Evolutionary conservation across 2,329 filamentous ascomycete species (phyloP), one percentile per base, ranked within the genome.

Genomic region (Elsinoe arachidis): DNA sequence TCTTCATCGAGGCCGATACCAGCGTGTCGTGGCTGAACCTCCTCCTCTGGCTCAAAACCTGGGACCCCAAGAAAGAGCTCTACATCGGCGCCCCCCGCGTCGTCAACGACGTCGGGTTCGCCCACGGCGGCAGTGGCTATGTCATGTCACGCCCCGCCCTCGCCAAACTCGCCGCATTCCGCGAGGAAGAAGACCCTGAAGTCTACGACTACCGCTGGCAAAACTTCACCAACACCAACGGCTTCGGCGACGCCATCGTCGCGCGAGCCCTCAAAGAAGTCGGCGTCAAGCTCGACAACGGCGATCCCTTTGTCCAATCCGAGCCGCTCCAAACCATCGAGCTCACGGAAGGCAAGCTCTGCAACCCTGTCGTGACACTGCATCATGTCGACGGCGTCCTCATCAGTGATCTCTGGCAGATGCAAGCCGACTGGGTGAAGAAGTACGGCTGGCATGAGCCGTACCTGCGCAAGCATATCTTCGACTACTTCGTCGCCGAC

Each of bases 1-100:
- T 82, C 55, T 80, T 81, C 64, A 75, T 79, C 47, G 79, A 82
- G 62, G 77, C 78, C 2, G 79, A 82, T 63, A 82, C 79, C 51
- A 80, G 73, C 60, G 56, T 76, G 12, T 68, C 72, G 12, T 77
- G 74, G 74, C 66, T 71, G 30, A 75, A 73, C 47, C 57, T 75
- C 30, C 75, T 80, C 59, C 76, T 75, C 14, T 75, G 77, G 58
- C 70, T 81, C 11, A 71, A 73, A 34, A 76, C 73, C 12, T 74
- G 79, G 65, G 72, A 80, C 54, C 73, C 76, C 2, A 66, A 68
- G 10, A 64, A 65, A 12, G 70, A 73, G 17, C 62, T 74, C 3
- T 81, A 81, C 63, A 72, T 80, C 55, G 79, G 79, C 6, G 77
- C 77, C 5, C 66, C 67, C 58, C 68, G 69, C 44, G 61, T 67